Conservation (phyloP, 257 asterid species). For the Lycium ferocissimum region DNA sequence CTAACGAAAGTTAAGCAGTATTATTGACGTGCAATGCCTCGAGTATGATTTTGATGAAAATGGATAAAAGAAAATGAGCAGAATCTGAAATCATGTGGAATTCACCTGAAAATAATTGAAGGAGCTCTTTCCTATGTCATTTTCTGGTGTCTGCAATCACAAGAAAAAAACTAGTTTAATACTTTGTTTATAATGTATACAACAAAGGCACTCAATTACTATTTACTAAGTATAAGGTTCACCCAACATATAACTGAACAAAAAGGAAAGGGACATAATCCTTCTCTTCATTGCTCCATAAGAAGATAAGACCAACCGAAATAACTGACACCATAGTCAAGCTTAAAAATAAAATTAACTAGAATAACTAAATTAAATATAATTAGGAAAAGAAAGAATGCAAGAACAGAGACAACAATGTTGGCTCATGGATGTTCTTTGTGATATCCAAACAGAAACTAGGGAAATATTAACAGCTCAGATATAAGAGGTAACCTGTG, state of each 20-base stretch:
- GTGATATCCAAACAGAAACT: background rate
- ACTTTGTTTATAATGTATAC: background rate
- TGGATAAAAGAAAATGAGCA: slow-evolving; percentile 16
- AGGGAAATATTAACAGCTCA: slow-evolving; percentile 28
- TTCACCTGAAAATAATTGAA: slow-evolving; percentile 86
- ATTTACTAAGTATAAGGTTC: background rate
- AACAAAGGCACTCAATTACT: background rate
- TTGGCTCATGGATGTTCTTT: background rate
- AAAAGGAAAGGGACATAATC: background rate
- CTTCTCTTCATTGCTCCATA: background rate
- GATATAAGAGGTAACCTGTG: slow-evolving; percentile 67
- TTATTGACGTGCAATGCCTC: background rate
- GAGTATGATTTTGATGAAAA: background rate
- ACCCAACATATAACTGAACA: background rate
- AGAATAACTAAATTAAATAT: background rate
- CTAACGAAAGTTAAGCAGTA: background rate
- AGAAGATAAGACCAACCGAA: background rate
- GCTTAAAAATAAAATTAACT: background rate
- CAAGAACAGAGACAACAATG: background rate
- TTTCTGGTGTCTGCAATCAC: slow-evolving; percentile 78
- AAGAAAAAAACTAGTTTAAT: background rate
- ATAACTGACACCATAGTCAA: slow-evolving; percentile 13
- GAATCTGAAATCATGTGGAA: slow-evolving; percentile 6
- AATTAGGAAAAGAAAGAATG: background rate
- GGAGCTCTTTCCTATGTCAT: slow-evolving; percentile 91